Percentiles rank a stretch among this genome's conserved stretches.
Conservation (phyloP, 2,329 filamentous ascomycete species). For the Colletotrichum ledebouriae region DNA sequence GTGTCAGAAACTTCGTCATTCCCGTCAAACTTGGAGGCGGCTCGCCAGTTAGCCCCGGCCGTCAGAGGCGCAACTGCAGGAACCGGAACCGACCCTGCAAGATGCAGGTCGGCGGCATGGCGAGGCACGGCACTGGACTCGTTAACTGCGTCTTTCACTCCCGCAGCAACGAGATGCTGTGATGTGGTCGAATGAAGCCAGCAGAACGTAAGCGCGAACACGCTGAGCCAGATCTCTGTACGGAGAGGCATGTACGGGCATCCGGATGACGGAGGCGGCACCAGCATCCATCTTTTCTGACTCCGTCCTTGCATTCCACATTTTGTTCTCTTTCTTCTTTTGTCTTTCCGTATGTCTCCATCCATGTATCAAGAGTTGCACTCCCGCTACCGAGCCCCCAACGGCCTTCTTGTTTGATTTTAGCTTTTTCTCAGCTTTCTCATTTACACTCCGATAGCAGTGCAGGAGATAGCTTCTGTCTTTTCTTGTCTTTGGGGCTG, state of each 20-base stretch:
- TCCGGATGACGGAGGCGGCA: conserved; percentile 32
- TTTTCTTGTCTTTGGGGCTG: conserved; percentile 34
- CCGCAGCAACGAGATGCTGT: conserved; percentile 21
- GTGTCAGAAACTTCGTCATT: conserved; percentile 36
- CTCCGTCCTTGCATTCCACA: conserved; percentile 6
- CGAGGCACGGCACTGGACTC: conserved; percentile 40
- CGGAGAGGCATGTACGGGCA: conserved; percentile 9
- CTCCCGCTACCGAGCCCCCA: conserved; percentile 32
- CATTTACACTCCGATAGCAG: conserved; percentile 20
- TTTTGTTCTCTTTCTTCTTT: conserved; percentile 14
- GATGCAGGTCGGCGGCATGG: conserved; percentile 38
- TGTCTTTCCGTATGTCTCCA: conserved; percentile 25
- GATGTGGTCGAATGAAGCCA: conserved; percentile 34
- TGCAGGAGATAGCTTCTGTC: conserved; percentile 35
- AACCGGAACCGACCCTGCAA: conserved; percentile 37
- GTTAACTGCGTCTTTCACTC: conserved; percentile 20
- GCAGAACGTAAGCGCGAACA: conserved; percentile 23
- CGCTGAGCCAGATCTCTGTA: conserved; percentile 10
- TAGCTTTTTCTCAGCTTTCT: conserved; percentile 37
- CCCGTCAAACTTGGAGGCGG: conserved; percentile 28
- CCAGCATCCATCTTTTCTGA: conserved; percentile 7
- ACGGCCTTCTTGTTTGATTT: conserved; percentile 12
- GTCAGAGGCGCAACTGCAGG: conserved; percentile 40
- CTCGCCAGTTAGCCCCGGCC: conserved; percentile 35
- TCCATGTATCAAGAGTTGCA: conserved; percentile 40